Evolutionary conservation across 2,329 filamentous ascomycete species (phyloP), one percentile per base, ranked within the genome.

Genomic region (Apiospora malaysiana): DNA sequence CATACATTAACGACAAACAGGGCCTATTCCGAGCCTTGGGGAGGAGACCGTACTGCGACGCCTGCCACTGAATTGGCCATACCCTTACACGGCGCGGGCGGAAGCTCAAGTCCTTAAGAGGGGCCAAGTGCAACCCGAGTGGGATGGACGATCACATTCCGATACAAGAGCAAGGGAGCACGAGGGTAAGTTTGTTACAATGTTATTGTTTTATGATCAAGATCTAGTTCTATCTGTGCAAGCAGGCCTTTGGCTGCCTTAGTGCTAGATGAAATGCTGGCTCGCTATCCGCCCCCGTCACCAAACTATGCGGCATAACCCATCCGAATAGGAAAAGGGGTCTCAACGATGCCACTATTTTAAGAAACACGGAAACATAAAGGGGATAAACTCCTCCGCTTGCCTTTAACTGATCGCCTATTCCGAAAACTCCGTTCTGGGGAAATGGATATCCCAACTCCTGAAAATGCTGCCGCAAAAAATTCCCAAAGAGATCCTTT

Each of bases 381-480:
- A 32, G 32, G 21, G 18, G 32, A 63, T 21, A 4, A 63, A 63
- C 56, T 63, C 56, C 56, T 63, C 56, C 56, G 56, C 56, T 63
- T 40, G 27, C 32, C 56, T 42, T 42, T 63, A 40, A 63, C 21
- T 23, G 56, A 63, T 63, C 18, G 56, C 27, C 56, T 40, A 32
- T 40, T 6, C 56, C 56, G 32, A 40, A 40, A 56, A 63, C 56
- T 10, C 56, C 56, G 18, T 23, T 63, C 32, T 63, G 56, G 32
- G 56, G 32, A 37, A 37, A 63, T 63, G 56, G 56, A 63, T 63
- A 63, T 63, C 56, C 56, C 56, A 63, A 63, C 56, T 40, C 56
- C 56, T 63, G 56, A 40, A 63, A 63, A 63, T 63, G 56, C 56
- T 63, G 56, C 56, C 23, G 56, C 56, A 63, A 63, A 63, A 63